Conservation (phyloP, 2,329 filamentous ascomycete genomes). For the Leptographium lundbergii region DNA sequence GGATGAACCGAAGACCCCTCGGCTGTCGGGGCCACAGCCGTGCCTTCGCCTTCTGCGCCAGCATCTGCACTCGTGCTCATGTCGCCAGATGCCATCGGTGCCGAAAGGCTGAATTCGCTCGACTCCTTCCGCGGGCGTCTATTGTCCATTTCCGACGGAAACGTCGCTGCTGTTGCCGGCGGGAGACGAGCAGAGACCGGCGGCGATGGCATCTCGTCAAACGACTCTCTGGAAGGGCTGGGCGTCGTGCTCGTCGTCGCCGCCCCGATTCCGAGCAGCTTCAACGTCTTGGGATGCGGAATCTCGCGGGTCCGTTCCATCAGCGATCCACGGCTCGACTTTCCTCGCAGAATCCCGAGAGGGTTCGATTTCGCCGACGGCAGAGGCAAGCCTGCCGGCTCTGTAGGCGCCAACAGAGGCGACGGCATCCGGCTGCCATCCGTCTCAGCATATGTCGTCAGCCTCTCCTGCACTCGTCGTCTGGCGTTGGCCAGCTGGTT, state of each 20-base stretch:
- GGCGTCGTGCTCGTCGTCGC: constrained; percentile 27
- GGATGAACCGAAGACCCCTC: constrained; percentile 30
- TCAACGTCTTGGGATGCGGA: constrained; percentile 42
- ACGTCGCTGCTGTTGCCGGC: neutral
- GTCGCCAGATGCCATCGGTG: neutral
- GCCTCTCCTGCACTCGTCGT: constrained; percentile 57
- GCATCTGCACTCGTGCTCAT: neutral
- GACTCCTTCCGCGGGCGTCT: neutral
- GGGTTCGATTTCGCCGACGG: constrained; percentile 35
- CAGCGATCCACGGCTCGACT: constrained; percentile 56
- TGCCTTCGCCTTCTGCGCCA: neutral
- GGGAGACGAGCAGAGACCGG: neutral
- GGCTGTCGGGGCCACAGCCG: constrained; percentile 4
- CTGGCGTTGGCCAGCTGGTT: constrained; percentile 59
- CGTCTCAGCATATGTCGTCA: constrained; percentile 55
- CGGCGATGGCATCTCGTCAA: constrained; percentile 17
- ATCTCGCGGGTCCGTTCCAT: constrained; percentile 29
- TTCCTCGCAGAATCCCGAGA: constrained; percentile 50
- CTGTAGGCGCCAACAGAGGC: constrained; percentile 23
- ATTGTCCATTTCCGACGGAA: neutral
- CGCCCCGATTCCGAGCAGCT: constrained; percentile 45
- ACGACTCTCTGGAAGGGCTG: constrained; percentile 24
- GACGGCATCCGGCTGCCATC: constrained; percentile 37
- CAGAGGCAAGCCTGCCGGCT: constrained; percentile 20
- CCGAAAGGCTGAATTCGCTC: neutral